Base-by-base conservation (phyloP, 2,329 filamentous ascomycete species). In the Apiospora koreana region DNA sequence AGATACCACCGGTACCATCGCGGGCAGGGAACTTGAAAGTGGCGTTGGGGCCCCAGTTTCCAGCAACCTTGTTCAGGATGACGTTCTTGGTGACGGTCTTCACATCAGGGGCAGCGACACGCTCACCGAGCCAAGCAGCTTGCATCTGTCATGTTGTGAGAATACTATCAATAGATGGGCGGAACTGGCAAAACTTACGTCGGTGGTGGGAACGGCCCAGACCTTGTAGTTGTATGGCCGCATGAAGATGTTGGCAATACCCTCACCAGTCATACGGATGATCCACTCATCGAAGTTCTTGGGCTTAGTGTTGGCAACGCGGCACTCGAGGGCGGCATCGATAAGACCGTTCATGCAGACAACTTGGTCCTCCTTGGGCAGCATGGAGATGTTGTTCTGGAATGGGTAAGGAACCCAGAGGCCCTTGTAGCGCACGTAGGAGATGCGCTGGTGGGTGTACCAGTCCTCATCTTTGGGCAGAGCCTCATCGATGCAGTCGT, bases 201-300 rank as follows among this genome's bases (percentile, higher is more conserved):
- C 97, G 76, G 93, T 97, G 70, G 95, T 98, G 71, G 96, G 96
- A 77, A 98, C 95, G 73, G 96, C 96, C 96, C 96, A 99, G 81
- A 99, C 96, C 87, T 99, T 99, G 91, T 92, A 99, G 90, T 99
- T 99, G 89, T 99, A 99, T 69, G 96, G 96, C 78, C 96, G 89
- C 96, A 99, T 99, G 89, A 99, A 99, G 77, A 95, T 88, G 82
- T 99, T 91, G 75, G 95, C 95, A 79, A 99, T 88, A 77, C 95
- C 95, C 77, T 89, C 86, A 78, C 96, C 96, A 85, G 93, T 95
- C 86, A 93, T 97, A 79, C 96, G 91, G 77, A 98, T 82, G 79
- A 98, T 98, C 95, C 95, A 98, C 87, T 99, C 94, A 80, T 99
- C 96, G 78, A 99, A 99, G 86, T 97, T 88, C 87, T 95, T 92